A percentile compares a stretch with the other conserved stretches of the same genome.
These are phyloP conservation scores for Pisolithus sp. DNA, from an alignment of 768 basidiomycete genomes.

Conservation along the genomic window DNA sequence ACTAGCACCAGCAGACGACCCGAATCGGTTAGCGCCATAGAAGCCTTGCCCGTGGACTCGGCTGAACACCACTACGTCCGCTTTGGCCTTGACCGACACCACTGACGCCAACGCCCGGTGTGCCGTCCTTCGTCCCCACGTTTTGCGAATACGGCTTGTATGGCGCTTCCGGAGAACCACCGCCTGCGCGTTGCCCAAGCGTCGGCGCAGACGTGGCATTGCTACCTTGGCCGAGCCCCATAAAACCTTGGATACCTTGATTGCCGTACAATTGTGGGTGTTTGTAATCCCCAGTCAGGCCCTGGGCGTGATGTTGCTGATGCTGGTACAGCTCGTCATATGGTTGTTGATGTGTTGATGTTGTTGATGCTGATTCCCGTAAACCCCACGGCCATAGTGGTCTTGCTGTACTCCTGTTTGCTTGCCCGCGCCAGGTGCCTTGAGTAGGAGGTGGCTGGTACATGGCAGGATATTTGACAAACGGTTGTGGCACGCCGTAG, in stretches of 20 bases:
- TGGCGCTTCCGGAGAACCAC: slow-evolving; percentile 61
- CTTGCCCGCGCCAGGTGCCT: slow-evolving; percentile 56
- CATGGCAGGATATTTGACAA: slow-evolving; percentile 72
- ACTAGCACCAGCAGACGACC: slow-evolving; percentile 35
- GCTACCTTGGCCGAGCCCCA: slow-evolving; percentile 49
- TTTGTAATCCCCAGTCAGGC: slow-evolving; percentile 39
- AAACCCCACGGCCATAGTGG: slow-evolving; percentile 58
- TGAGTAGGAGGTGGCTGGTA: slow-evolving; percentile 70
- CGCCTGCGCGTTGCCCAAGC: slow-evolving; percentile 37
- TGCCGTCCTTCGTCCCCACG: slow-evolving; percentile 52
- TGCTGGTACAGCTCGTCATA: slow-evolving; percentile 53
- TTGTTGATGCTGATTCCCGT: slow-evolving; percentile 44
- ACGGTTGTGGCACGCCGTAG: slow-evolving; percentile 55
- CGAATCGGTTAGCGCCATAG: slow-evolving; percentile 40
- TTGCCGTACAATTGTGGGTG: slow-evolving; percentile 42
- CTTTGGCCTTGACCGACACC: slow-evolving; percentile 35
- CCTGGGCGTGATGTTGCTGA: slow-evolving; percentile 51
- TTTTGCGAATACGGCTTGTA: slow-evolving; percentile 67
- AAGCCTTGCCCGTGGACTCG: slow-evolving; percentile 38
- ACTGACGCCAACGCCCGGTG: slow-evolving; percentile 40
- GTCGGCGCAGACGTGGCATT: slow-evolving; percentile 41
- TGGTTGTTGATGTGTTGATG: slow-evolving; percentile 38
- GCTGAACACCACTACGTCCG: slow-evolving; percentile 39
- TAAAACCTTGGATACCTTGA: slow-evolving; percentile 64
- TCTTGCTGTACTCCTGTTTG: slow-evolving; percentile 56